Percentiles rank a stretch among this genome's conserved stretches.
Conservation (phyloP, 2,329 filamentous ascomycete species). For the Graphium sp. region DNA sequence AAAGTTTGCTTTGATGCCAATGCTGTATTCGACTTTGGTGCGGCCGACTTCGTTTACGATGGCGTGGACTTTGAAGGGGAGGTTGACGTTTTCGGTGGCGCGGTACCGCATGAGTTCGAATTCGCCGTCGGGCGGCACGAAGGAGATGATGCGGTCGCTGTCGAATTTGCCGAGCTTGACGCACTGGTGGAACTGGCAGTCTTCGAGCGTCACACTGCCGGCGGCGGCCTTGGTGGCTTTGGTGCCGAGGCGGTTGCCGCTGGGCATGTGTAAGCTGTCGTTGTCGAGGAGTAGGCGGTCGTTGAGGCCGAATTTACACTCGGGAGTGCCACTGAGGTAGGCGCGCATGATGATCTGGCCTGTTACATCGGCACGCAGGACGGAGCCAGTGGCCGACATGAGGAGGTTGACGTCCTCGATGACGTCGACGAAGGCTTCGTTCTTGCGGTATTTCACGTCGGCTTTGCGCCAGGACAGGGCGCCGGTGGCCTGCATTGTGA, state of each 20-base stretch:
- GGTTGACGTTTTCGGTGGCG: constrained; percentile 93
- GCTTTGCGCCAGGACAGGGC: constrained; percentile 93
- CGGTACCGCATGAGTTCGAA: constrained; percentile 99
- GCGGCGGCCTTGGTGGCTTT: constrained; percentile 93
- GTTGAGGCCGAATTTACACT: constrained; percentile 98
- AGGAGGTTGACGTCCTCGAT: constrained; percentile 98
- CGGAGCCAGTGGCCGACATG: constrained; percentile 94
- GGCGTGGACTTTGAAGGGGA: constrained; percentile 96
- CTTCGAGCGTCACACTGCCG: constrained; percentile 87
- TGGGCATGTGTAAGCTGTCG: constrained; percentile 48
- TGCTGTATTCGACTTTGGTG: constrained; percentile 96
- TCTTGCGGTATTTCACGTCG: constrained; percentile 98
- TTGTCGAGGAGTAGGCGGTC: constrained; percentile 84
- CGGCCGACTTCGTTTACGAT: constrained; percentile 97
- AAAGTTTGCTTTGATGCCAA: constrained; percentile 94
- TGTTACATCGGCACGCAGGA: constrained; percentile 88
- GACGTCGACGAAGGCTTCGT: constrained; percentile 97
- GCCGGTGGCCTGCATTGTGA: constrained; percentile 98
- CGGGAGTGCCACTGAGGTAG: constrained; percentile 87
- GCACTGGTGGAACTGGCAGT: constrained; percentile 98
- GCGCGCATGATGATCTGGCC: constrained; percentile 98
- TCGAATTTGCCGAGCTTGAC: constrained; percentile 97
- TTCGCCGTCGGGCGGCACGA: constrained; percentile 91
- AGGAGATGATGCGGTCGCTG: constrained; percentile 88
- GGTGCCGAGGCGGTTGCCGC: constrained; percentile 60